phyloP scores from a whole-genome alignment of 2,329 filamentous ascomycete genomes.

The Pseudocercospora eumusae region DNA sequence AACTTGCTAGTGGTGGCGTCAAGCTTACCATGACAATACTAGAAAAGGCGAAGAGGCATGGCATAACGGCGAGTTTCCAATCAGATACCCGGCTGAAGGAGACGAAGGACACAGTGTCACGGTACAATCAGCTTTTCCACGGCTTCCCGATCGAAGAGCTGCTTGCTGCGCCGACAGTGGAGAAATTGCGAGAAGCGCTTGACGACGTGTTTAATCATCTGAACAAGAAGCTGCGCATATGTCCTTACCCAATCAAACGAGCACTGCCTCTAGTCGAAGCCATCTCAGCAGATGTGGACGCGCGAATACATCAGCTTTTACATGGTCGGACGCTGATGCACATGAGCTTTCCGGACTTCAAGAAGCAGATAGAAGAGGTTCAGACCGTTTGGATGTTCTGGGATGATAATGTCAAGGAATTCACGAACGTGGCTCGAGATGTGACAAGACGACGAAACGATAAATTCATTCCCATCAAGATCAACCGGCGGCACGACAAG shows the following conservation, averaged over 20 bases:
- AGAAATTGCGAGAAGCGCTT: conserved; percentile 86
- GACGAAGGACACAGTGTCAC: conserved; percentile 92
- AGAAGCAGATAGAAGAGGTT: conserved; percentile 77
- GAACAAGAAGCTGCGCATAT: conserved; percentile 97
- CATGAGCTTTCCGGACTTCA: conserved; percentile 88
- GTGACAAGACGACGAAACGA: conserved; percentile 91
- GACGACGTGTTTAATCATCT: conserved; percentile 88
- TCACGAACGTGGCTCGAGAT: conserved; percentile 95
- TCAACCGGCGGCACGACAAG: conserved; percentile 80
- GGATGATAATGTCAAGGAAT: conserved; percentile 96
- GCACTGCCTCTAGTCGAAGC: conserved; percentile 94
- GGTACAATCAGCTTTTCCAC: conserved; percentile 98
- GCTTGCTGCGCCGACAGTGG: conserved; percentile 82
- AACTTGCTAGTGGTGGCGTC: conserved; percentile 86
- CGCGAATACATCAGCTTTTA: conserved; percentile 79
- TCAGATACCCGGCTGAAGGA: conserved; percentile 96
- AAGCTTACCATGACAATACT: conserved; percentile 89
- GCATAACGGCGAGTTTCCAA: conserved; percentile 94
- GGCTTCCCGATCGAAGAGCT: conserved; percentile 96
- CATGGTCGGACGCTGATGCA: conserved; percentile 87
- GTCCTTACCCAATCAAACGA: conserved; percentile 88
- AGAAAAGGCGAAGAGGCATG: conserved; percentile 95
- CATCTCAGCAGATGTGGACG: conserved; percentile 89
- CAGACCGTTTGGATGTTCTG: conserved; percentile 86
- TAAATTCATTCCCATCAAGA: conserved; percentile 98